These are phyloP conservation scores for Paraphaeosphaeria sporulosa DNA, from an alignment of 2,329 filamentous ascomycete species.

Conservation along the genomic window DNA sequence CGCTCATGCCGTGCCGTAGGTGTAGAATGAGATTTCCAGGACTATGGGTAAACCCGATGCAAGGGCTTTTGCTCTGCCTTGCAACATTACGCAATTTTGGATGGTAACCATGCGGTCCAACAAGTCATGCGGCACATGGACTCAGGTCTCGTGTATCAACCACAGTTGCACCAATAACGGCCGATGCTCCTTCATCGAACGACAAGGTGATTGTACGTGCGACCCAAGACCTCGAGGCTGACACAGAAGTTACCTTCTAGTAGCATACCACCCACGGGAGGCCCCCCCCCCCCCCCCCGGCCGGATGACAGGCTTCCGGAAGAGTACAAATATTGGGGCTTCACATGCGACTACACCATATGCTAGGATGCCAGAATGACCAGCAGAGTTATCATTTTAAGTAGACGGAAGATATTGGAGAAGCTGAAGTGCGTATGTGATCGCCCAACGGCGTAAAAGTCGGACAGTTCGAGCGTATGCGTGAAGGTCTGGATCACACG, in stretches of 20 bases:
- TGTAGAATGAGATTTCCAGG: too few relatives aligned
- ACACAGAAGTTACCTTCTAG: constrained; percentile 27
- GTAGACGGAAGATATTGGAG: neutral
- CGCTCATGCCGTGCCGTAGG: too few relatives aligned
- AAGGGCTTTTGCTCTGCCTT: too few relatives aligned
- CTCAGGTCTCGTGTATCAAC: constrained; percentile 52
- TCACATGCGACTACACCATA: constrained; percentile 27
- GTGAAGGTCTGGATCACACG: constrained; percentile 26
- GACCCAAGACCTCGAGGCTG: constrained; percentile 34
- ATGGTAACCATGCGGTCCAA: constrained; percentile 7
- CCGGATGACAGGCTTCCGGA: too few relatives aligned
- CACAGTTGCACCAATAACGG: constrained; percentile 53
- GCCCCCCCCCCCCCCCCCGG: too few relatives aligned
- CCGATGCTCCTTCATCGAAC: constrained; percentile 49
- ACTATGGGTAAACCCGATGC: too few relatives aligned
- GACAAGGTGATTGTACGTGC: constrained; percentile 52
- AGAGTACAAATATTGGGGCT: constrained; percentile 23
- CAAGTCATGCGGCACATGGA: constrained; percentile 49
- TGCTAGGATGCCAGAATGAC: constrained; percentile 22
- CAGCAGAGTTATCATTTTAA: neutral
- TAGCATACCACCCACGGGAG: constrained; percentile 13
- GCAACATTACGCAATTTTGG: too few relatives aligned
- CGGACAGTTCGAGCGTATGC: constrained; percentile 18
- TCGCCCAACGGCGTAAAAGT: neutral
- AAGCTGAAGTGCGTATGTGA: constrained; percentile 5